Percentiles rank a stretch among this genome's conserved stretches.
These are phyloP conservation scores for Amorphotheca resinae DNA, from an alignment of 495 filamentous ascomycete genomes.

Conservation along the genomic window DNA sequence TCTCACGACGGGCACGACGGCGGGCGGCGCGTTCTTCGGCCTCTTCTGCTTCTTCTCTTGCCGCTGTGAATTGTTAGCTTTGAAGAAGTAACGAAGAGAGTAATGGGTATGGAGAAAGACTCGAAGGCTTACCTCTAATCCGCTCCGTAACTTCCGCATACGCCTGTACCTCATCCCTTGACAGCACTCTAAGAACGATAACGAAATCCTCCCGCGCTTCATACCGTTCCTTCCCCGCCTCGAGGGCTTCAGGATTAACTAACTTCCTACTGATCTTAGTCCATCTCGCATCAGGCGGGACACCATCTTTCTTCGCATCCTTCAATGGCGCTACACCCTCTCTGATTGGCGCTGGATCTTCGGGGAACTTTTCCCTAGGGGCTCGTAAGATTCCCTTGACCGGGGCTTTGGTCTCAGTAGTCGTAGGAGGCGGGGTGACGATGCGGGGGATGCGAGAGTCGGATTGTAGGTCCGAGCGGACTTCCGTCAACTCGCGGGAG, in stretches of 20 bases:
- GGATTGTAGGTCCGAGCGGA: slow-evolving; percentile 13
- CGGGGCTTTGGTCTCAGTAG: slow-evolving; percentile 28
- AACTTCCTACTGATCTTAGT: slow-evolving; percentile 76
- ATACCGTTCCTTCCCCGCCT: slow-evolving; percentile 64
- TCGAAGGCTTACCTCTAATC: slow-evolving; percentile 50
- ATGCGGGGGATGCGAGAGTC: slow-evolving; percentile 30
- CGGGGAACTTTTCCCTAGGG: slow-evolving; percentile 64
- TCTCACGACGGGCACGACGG: slow-evolving; percentile 15
- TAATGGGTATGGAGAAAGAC: background rate
- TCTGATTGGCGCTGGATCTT: slow-evolving; percentile 61
- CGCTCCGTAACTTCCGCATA: slow-evolving; percentile 64
- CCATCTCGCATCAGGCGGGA: slow-evolving; percentile 71
- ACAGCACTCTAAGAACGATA: slow-evolving; percentile 69
- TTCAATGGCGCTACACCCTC: slow-evolving; percentile 85
- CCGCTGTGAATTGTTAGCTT: slow-evolving; percentile 10
- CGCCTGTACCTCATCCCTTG: slow-evolving; percentile 69
- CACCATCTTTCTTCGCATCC: slow-evolving; percentile 56
- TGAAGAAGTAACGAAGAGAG: too few relatives aligned
- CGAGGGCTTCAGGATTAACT: slow-evolving; percentile 72
- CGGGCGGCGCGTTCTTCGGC: slow-evolving; percentile 10
- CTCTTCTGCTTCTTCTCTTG: slow-evolving; percentile 16
- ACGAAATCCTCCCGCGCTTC: slow-evolving; percentile 74
- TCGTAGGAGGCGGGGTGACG: slow-evolving; percentile 41
- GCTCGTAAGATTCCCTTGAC: slow-evolving; percentile 65
- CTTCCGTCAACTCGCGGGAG: slow-evolving; percentile 10